Conservation (phyloP, 2,329 filamentous ascomycete species). For the Lecanoromycetidae sp. region DNA sequence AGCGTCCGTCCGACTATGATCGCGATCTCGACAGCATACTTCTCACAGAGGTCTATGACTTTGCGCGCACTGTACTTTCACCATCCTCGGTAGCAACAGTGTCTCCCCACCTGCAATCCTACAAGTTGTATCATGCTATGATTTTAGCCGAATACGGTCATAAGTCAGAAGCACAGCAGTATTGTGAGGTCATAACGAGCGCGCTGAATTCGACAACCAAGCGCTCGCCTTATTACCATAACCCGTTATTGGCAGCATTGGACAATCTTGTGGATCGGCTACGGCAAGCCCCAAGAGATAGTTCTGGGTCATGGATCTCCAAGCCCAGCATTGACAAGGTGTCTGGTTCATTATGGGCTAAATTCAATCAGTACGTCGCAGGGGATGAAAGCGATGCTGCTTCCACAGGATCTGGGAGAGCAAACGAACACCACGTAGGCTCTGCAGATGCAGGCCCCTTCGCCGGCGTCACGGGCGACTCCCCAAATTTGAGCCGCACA, state of each 20-base stretch:
- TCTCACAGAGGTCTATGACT: slow-evolving; percentile 94
- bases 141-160: slow-evolving; percentile 73
- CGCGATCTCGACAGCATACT: slow-evolving; percentile 77
- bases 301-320: slow-evolving; percentile 75
- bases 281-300: slow-evolving; percentile 73
- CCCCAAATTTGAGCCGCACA: slow-evolving; percentile 61
- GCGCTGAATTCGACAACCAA: slow-evolving; percentile 71
- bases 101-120: slow-evolving; percentile 73
- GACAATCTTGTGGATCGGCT: slow-evolving; percentile 76
- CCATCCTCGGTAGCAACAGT: slow-evolving; percentile 42
- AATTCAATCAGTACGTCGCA: slow-evolving; percentile 91
- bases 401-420: slow-evolving; percentile 45
- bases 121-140: slow-evolving; percentile 82
- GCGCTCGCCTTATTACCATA: slow-evolving; percentile 75
- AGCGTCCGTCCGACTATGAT: slow-evolving; percentile 57
- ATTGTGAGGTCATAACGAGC: slow-evolving; percentile 71
- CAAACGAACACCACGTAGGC: slow-evolving; percentile 42
- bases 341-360: slow-evolving; percentile 76
- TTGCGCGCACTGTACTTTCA: slow-evolving; percentile 61
- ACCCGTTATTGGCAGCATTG: slow-evolving; percentile 58
- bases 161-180: slow-evolving; percentile 71
- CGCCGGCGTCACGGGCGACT: slow-evolving; percentile 63
- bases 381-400: slow-evolving; percentile 69
- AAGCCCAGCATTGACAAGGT: slow-evolving; percentile 95
- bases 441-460: slow-evolving; percentile 71